Evolutionary conservation across 768 basidiomycete species (phyloP).

Genomic region (Pholiota conissans): DNA sequence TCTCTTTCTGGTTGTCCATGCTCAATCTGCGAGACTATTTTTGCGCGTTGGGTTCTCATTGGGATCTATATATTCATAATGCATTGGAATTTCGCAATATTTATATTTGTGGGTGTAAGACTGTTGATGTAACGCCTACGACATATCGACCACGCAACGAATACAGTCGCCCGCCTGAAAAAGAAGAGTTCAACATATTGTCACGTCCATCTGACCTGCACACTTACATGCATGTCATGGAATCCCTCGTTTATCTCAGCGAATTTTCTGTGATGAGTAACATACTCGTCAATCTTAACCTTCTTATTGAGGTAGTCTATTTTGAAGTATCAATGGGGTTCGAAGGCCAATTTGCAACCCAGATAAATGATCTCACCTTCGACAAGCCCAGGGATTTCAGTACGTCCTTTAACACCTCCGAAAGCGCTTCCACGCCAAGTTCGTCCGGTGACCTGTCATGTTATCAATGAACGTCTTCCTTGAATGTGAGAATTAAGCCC

Average conservation of each 20-base stretch:
- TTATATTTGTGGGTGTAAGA: background rate
- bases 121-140: slow-evolving; percentile 36
- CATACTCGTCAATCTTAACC: slow-evolving; percentile 93
- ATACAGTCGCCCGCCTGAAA: slow-evolving; percentile 81
- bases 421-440: slow-evolving; percentile 96
- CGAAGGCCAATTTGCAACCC: background rate
- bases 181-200: background rate
- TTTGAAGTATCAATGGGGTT: background rate
- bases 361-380: slow-evolving; percentile 53
- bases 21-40: too few relatives aligned
- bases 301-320: slow-evolving; percentile 80
- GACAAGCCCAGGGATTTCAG: slow-evolving; percentile 92
- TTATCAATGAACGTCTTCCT: background rate
- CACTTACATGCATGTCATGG: slow-evolving; percentile 93
- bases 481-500: background rate
- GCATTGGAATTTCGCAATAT: background rate
- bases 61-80: background rate
- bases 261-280: slow-evolving; percentile 81
- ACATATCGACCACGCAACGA: slow-evolving; percentile 94
- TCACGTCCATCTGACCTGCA: background rate
- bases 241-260: slow-evolving; percentile 85
- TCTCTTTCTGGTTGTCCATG: too few relatives aligned
- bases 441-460: slow-evolving; percentile 64
- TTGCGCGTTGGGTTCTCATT: too few relatives aligned
- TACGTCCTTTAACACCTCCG: slow-evolving; percentile 97